Evolutionary conservation across 176 grass and related monocot genomes (phyloP), one percentile per base, ranked within the genome.

Genomic region (Areca catechu): DNA sequence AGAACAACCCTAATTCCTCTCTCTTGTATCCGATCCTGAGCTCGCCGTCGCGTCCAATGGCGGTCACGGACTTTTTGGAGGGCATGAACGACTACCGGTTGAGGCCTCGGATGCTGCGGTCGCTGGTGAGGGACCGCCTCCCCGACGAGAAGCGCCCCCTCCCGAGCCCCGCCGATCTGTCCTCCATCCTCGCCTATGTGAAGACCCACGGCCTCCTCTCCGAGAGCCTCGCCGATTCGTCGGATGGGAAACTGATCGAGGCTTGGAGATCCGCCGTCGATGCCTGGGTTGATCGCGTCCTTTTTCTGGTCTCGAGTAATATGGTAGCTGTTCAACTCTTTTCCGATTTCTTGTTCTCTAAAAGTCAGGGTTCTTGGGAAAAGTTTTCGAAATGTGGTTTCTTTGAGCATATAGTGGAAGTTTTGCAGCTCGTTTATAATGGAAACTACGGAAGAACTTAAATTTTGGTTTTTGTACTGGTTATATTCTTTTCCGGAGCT

Each of bases 201-300:
- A 63, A 53, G 34, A 67, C 72, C 22, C 74, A 83, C 34, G 74
- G 61, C 15, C 62, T 83, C 20, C 56, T 83, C 47, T 50, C 74
- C 48, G 80, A 83, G 69, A 16, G 20, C 15, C 3, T 61, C 3
- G 15, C 16, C 14, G 68, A 54, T 6, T 25, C 21, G 3, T 49
- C 58, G 19, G 62, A 77, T 50, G 22, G 56, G 54, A 73, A 72
- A 51, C 30, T 83, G 22, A 43, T 24, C 22, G 62, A 53, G 60
- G 73, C 70, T n/a, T 83, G 74, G 80, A 22, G 50, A 6, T 53
- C n/a, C 50, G 74, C 74, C n/a, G 68, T 83, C 7, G 80, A 83
- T 56, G 74, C 73, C 23, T 77, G 80, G 80, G 22, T 67, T 14
- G 80, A 83, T 21, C 54, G 68, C 37, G 7, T 83, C 30, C n/a